These are phyloP conservation scores for Asterochloris erici DNA, from an alignment of 139 green algal genomes.

Conservation along the genomic window DNA sequence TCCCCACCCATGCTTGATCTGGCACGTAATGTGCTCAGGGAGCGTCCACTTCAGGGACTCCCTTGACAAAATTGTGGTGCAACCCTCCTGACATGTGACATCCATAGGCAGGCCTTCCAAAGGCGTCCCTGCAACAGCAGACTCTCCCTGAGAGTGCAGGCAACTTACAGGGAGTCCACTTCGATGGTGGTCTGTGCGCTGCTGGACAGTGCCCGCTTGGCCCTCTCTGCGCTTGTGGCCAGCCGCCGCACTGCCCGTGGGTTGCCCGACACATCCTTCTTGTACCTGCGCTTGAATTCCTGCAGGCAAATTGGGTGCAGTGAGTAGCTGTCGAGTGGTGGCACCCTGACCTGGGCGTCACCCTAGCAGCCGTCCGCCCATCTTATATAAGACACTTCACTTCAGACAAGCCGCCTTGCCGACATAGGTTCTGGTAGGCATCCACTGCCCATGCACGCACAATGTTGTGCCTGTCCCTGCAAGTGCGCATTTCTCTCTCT, in stretches of 20 bases:
- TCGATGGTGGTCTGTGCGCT: slow-evolving; percentile 92
- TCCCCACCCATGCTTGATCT: no score
- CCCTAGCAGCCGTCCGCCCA: background rate
- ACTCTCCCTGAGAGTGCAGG: no score
- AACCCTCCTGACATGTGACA: no score
- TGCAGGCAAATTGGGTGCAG: slow-evolving; percentile 25
- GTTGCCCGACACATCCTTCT: slow-evolving; percentile 95
- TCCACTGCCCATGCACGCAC: no score
- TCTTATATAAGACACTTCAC: background rate
- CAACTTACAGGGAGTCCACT: slow-evolving; percentile 82
- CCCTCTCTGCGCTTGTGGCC: slow-evolving; percentile 73
- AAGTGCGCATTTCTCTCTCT: no score
- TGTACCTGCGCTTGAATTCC: slow-evolving; percentile 99
- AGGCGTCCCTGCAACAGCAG: no score
- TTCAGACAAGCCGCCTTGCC: background rate
- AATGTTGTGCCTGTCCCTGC: no score
- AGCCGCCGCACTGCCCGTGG: slow-evolving; percentile 70
- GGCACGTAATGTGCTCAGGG: no score
- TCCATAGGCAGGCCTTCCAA: no score
- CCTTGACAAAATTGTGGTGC: no score
- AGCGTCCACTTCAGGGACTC: no score
- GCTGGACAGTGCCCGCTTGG: slow-evolving; percentile 87
- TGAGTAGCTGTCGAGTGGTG: background rate
- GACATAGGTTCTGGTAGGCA: background rate
- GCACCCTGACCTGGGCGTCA: background rate